phyloP scores from a whole-genome alignment of 1,284 basidiomycete genomes.

The Ceratobasidium sp. region DNA sequence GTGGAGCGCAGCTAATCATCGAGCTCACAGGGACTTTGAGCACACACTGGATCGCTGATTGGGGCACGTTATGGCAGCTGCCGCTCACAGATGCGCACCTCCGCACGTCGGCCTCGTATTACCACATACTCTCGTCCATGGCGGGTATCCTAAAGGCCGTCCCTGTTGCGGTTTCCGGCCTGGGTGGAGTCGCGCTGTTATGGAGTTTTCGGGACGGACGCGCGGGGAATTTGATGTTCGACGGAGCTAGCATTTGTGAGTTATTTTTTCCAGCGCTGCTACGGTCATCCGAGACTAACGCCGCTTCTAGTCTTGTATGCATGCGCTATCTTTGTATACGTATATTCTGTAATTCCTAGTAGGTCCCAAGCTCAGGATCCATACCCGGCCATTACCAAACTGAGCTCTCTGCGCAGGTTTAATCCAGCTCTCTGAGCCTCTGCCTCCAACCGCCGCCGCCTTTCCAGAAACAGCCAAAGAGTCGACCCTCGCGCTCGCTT shows the following conservation, averaged over 20 bases:
- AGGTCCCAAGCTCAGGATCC: slow-evolving; percentile 60
- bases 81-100: slow-evolving; percentile 80
- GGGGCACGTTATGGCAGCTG: slow-evolving; percentile 82
- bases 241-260: slow-evolving; percentile 84
- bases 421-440: slow-evolving; percentile 44
- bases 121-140: slow-evolving; percentile 75
- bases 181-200: slow-evolving; percentile 72
- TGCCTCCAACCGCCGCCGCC: slow-evolving; percentile 50
- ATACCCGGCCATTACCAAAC: slow-evolving; percentile 53
- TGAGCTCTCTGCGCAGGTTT: slow-evolving; percentile 16
- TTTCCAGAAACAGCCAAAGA: slow-evolving; percentile 56
- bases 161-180: slow-evolving; percentile 63
- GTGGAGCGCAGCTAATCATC: slow-evolving; percentile 5
- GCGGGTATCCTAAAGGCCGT: slow-evolving; percentile 66
- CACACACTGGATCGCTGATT: slow-evolving; percentile 88
- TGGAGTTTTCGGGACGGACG: slow-evolving; percentile 79
- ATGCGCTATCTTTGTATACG: slow-evolving; percentile 72
- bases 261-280: slow-evolving; percentile 44
- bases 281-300: slow-evolving; percentile 6
- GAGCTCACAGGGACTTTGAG: slow-evolving; percentile 72
- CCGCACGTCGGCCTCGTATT: slow-evolving; percentile 81
- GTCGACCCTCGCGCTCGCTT: slow-evolving; percentile 65
- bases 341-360: slow-evolving; percentile 79
- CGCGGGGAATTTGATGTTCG: slow-evolving; percentile 86
- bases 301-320: slow-evolving; percentile 71